Evolutionary conservation across 495 filamentous ascomycete species (phyloP).

Genomic region (Cairneyella variabilis): DNA sequence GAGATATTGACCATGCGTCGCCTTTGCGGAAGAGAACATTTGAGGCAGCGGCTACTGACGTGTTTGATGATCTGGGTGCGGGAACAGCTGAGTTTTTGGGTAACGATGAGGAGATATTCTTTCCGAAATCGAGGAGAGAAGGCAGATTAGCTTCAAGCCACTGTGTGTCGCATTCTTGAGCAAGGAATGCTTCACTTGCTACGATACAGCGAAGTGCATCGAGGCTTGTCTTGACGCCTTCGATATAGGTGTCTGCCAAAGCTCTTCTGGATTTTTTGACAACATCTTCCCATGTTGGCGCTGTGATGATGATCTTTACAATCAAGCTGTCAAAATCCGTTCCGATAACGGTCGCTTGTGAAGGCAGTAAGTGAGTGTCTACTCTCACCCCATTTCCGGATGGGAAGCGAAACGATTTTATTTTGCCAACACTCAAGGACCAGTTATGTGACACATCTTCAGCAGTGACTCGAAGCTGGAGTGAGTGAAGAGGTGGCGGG

Average conservation of each 20-base stretch:
- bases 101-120: slow-evolving; percentile 19
- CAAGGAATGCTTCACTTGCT: slow-evolving; percentile 41
- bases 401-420: slow-evolving; percentile 48
- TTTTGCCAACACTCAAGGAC: slow-evolving; percentile 55
- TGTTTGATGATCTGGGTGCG: neutral
- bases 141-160: slow-evolving; percentile 52
- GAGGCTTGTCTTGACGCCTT: slow-evolving; percentile 54
- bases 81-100: neutral
- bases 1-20: slow-evolving; percentile 51
- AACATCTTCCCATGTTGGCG: slow-evolving; percentile 43
- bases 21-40: slow-evolving; percentile 49
- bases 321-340: slow-evolving; percentile 57
- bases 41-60: slow-evolving; percentile 17
- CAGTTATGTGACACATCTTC: slow-evolving; percentile 51
- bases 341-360: slow-evolving; percentile 40
- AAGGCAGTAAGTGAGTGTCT: slow-evolving; percentile 46
- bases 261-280: slow-evolving; percentile 50
- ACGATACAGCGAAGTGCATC: slow-evolving; percentile 50
- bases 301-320: slow-evolving; percentile 60
- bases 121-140: slow-evolving; percentile 32
- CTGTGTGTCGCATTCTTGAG: slow-evolving; percentile 46
- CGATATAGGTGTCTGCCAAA: slow-evolving; percentile 47
- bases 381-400: slow-evolving; percentile 53
- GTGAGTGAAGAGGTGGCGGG: slow-evolving; percentile 33
- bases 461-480: slow-evolving; percentile 56